A percentile compares a stretch with the other conserved stretches of the same genome.
These are phyloP conservation scores for Fusarium camptoceras DNA, from an alignment of 2,329 filamentous ascomycete genomes.

Conservation along the genomic window DNA sequence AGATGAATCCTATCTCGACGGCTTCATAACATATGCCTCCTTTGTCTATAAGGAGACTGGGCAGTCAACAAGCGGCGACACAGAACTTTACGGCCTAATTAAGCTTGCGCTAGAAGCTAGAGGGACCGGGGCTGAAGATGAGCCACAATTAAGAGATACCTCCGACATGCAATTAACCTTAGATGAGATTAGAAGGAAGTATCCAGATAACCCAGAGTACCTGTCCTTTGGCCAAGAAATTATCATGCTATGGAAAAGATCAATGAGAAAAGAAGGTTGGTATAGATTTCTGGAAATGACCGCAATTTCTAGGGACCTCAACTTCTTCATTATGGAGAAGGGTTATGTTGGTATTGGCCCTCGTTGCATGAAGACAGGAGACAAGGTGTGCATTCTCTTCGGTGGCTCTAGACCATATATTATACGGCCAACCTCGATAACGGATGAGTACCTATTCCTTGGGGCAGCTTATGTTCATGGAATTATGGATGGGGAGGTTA, in stretches of 20 bases:
- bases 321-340: neutral
- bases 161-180: too few relatives aligned
- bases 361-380: neutral
- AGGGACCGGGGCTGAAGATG: too few relatives aligned
- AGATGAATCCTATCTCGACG: neutral
- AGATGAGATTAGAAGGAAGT: too few relatives aligned
- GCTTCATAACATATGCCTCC: neutral
- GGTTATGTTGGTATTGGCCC: neutral
- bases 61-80: fast-evolving
- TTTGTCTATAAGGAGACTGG: too few relatives aligned
- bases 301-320: fast-evolving
- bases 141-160: too few relatives aligned
- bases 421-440: fast-evolving
- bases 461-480: neutral
- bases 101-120: neutral
- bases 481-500: neutral
- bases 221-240: too few relatives aligned
- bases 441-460: neutral
- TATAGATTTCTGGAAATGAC: fast-evolving
- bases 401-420: neutral
- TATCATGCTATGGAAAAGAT: too few relatives aligned
- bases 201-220: too few relatives aligned
- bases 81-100: too few relatives aligned
- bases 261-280: too few relatives aligned
- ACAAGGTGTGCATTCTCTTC: neutral